Evolutionary conservation across 441 rosid species (phyloP).

Genomic region (Codiaeum variegatum): DNA sequence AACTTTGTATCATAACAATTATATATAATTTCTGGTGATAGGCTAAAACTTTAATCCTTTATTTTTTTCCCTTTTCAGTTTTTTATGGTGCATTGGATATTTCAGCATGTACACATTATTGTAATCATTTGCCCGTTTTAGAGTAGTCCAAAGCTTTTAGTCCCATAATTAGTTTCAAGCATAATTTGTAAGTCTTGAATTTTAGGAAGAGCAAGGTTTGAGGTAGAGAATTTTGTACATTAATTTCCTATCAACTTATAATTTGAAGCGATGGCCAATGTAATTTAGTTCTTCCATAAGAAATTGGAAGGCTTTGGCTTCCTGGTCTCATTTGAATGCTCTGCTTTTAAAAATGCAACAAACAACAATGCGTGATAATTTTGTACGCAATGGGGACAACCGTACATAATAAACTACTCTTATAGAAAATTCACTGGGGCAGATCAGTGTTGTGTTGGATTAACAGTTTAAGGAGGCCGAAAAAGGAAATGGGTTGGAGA

Average conservation of each 20-base stretch:
- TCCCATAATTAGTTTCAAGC: constrained; percentile 16
- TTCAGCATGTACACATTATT: constrained; percentile 28
- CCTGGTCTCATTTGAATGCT: background rate
- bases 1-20: constrained; percentile 39
- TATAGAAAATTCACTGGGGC: too few species aligned
- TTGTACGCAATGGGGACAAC: too few species aligned
- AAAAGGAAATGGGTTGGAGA: too few species aligned
- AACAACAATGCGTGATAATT: too few species aligned
- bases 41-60: constrained; percentile 16
- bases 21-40: constrained; percentile 27
- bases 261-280: constrained; percentile 13
- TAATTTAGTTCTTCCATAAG: background rate
- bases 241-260: constrained; percentile 14
- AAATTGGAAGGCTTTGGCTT: background rate
- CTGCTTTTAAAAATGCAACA: background rate
- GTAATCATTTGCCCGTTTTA: constrained; percentile 23
- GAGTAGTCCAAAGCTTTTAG: constrained; percentile 20
- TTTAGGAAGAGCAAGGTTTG: constrained; percentile 23
- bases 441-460: too few species aligned
- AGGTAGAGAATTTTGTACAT: constrained; percentile 29
- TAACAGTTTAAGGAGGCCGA: too few species aligned
- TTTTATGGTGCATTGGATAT: constrained; percentile 26
- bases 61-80: constrained; percentile 13
- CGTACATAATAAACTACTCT: too few species aligned
- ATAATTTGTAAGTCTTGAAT: constrained; percentile 13